A percentile compares a stretch with the other conserved stretches of the same genome.
Conservation (phyloP, 768 basidiomycete species). For the Rhizopogon vesiculosus region DNA sequence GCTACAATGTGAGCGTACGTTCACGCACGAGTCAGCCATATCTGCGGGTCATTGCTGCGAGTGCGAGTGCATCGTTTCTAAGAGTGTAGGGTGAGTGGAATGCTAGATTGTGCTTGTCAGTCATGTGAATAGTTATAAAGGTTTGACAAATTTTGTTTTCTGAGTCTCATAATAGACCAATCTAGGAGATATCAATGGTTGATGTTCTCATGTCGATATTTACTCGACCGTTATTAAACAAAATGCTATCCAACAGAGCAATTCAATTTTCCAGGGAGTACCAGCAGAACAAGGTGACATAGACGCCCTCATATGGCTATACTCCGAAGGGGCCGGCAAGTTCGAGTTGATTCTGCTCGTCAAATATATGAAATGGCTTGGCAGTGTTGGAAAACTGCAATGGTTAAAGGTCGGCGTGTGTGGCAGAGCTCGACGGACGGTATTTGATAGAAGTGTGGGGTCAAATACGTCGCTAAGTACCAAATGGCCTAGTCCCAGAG, state of each 20-base stretch:
- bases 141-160: background rate
- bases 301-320: constrained; percentile 1
- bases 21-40: background rate
- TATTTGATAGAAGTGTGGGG: too few relatives aligned
- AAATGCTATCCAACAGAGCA: constrained; percentile 6
- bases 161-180: background rate
- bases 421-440: too few relatives aligned
- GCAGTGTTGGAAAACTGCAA: too few relatives aligned
- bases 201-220: background rate
- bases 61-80: background rate
- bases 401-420: too few relatives aligned
- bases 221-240: constrained; percentile 3
- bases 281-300: constrained; percentile 6
- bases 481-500: too few relatives aligned
- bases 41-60: background rate
- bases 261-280: constrained; percentile 12
- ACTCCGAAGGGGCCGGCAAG: background rate
- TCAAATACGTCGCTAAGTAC: too few relatives aligned
- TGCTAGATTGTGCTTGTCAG: background rate
- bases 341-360: too few relatives aligned
- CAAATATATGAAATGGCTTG: too few relatives aligned
- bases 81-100: background rate
- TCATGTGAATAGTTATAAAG: background rate
- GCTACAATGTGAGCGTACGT: too few relatives aligned
- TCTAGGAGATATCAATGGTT: background rate